Base-by-base conservation (phyloP, 495 filamentous ascomycete species). In the Podospora appendiculata region DNA sequence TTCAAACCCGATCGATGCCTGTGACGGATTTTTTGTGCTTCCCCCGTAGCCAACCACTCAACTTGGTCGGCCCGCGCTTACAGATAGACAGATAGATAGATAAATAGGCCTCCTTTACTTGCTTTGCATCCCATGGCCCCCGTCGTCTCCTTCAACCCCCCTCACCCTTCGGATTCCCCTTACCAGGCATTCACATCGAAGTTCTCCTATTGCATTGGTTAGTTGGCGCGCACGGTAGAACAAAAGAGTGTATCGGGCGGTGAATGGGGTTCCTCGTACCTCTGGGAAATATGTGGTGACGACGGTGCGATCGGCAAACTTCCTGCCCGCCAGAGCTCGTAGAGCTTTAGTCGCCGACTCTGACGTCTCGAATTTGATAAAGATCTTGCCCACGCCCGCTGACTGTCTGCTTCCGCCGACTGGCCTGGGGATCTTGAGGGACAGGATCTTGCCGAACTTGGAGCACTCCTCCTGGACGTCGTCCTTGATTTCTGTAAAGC, bases 341-440 rank as follows among this genome's bases (percentile, higher is more conserved):
- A 97, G 75, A 10, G 93, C 93, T 59, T 84, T 88, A 46, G 84
- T 82, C n/a, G 94, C 88, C 2, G 82, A 80, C 51, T 90, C 88
- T 7, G 80, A 71, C 3, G 73, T 80, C 45, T 92, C 90, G 60
- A 86, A 98, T 70, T 96, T 96, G 76, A 98, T 81, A 62, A 81
- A 98, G 55, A 98, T 96, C 79, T 97, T 97, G 61, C 92, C 92
- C 10, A 96, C 89, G n/a, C 92, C 92, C 32, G 87, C 79, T 5
- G 85, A 85, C 61, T 88, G 86, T 61, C 85, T 78, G 59, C 86
- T 89, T 41, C 86, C 88, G 57, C 88, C 85, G 39, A 77, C 81
- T 13, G 94, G 93, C 53, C 93, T 79, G 3, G 93, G 93, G 54
- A 98, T 84, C 70, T 97, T 96, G 68, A 98, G 70, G 35, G 88